These are phyloP conservation scores for Salix suchowensis DNA, from an alignment of 345 rosid species.

Conservation along the genomic window DNA sequence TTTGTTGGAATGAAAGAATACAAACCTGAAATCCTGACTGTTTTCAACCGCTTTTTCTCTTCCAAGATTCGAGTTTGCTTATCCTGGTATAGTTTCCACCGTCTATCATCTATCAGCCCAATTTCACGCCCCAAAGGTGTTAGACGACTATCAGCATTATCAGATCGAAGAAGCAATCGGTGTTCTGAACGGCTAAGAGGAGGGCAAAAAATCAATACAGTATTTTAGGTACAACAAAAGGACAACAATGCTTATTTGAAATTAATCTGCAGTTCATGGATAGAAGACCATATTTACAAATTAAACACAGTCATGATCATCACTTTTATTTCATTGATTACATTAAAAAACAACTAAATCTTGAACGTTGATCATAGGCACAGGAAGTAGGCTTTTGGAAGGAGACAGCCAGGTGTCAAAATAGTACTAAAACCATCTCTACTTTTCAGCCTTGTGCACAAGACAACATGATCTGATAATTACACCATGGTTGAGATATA, in stretches of 20 bases:
- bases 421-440: too few relatives aligned
- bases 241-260: not conserved
- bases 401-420: too few relatives aligned
- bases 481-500: not conserved
- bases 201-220: conserved; percentile 4
- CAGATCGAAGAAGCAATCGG: conserved; percentile 85
- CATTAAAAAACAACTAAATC: too few relatives aligned
- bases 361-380: too few relatives aligned
- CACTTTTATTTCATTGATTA: too few relatives aligned
- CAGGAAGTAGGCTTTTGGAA: too few relatives aligned
- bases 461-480: too few relatives aligned
- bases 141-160: conserved; percentile 97
- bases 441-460: too few relatives aligned
- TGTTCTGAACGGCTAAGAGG: conserved; percentile 83
- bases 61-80: conserved; percentile 77
- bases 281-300: too few relatives aligned
- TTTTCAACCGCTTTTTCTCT: conserved; percentile 72
- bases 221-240: not conserved
- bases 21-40: conserved; percentile 82
- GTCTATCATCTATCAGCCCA: conserved; percentile 87
- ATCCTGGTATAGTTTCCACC: conserved; percentile 82
- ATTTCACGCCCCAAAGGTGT: conserved; percentile 88
- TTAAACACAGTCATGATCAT: too few relatives aligned
- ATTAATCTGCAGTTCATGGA: too few relatives aligned
- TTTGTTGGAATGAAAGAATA: not conserved